These are phyloP conservation scores for Filobasidium wieringae DNA, from an alignment of 768 basidiomycete genomes.

Conservation along the genomic window DNA sequence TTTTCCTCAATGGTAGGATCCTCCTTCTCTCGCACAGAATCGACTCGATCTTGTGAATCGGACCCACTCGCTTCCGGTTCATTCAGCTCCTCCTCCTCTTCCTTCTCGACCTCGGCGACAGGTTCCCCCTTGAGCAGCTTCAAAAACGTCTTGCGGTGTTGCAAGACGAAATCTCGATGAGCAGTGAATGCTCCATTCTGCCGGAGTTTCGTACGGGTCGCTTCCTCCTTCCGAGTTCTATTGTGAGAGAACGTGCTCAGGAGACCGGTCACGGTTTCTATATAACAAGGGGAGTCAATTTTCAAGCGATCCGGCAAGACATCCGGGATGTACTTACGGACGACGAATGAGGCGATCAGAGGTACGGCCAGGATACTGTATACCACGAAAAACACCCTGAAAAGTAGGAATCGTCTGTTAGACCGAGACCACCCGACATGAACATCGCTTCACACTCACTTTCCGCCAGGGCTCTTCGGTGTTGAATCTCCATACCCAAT, in stretches of 20 bases:
- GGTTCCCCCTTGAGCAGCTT: not conserved
- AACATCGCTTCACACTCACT: too few species aligned
- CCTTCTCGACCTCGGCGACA: not conserved
- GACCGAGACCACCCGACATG: too few species aligned
- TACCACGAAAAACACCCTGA: conserved; percentile 33
- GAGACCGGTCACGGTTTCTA: conserved; percentile 12
- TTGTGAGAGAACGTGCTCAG: conserved; percentile 27
- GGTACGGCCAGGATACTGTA: conserved; percentile 38
- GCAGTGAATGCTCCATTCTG: conserved; percentile 19
- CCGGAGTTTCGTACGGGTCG: conserved; percentile 7
- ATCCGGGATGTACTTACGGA: conserved; percentile 7
- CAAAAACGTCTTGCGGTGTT: conserved; percentile 21
- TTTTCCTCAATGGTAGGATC: not conserved
- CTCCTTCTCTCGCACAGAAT: too few species aligned
- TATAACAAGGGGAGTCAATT: conserved; percentile 16
- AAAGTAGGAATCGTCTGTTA: too few species aligned
- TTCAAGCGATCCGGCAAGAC: conserved; percentile 7
- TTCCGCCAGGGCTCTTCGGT: conserved; percentile 26
- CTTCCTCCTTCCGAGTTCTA: conserved; percentile 6
- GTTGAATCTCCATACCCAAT: conserved; percentile 36
- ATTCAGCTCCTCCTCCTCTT: not conserved
- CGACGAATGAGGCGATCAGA: conserved; percentile 37
- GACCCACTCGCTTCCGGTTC: too few species aligned
- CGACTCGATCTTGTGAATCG: not conserved
- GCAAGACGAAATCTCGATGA: conserved; percentile 26